Conservation (phyloP, 441 rosid species). For the Aquilaria agallochum region DNA sequence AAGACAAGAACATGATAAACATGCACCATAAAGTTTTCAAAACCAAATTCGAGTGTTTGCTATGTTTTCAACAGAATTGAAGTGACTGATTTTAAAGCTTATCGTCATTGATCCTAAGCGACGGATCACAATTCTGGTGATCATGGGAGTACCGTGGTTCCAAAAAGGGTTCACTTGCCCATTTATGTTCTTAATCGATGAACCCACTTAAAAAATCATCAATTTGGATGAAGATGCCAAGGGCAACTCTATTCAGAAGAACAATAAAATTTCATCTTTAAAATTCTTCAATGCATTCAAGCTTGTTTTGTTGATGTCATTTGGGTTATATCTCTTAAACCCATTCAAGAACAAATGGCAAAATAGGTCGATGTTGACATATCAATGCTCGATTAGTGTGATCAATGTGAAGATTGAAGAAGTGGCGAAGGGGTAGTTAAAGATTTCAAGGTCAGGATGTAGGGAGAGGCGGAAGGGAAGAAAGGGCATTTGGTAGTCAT, state of each 20-base stretch:
- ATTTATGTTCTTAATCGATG: not conserved
- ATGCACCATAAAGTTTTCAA: slow-evolving; percentile 45
- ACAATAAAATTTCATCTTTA: slow-evolving; percentile 15
- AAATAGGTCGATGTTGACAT: slow-evolving; percentile 30
- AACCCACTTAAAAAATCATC: not conserved
- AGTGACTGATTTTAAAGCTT: slow-evolving; percentile 36
- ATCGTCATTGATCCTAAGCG: slow-evolving; percentile 36
- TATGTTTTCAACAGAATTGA: slow-evolving; percentile 37
- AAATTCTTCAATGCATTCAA: slow-evolving; percentile 45
- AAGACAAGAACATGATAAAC: slow-evolving; percentile 33
- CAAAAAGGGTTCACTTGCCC: slow-evolving; percentile 20
- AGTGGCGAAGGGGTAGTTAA: slow-evolving; percentile 22
- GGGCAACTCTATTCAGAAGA: slow-evolving; percentile 1
- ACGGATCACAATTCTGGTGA: slow-evolving; percentile 32
- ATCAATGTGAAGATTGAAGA: slow-evolving; percentile 27
- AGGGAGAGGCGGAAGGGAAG: slow-evolving; percentile 44
- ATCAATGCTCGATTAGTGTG: slow-evolving; percentile 25
- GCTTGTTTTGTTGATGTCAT: slow-evolving; percentile 41
- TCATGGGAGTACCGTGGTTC: slow-evolving; percentile 36
- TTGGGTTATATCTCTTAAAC: slow-evolving; percentile 45
- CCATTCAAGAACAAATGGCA: slow-evolving; percentile 29
- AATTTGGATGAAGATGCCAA: not conserved
- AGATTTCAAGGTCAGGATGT: slow-evolving; percentile 41
- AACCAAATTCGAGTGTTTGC: slow-evolving; percentile 38
- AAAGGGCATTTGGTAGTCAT: slow-evolving; percentile 46